A percentile compares a stretch with the other conserved stretches of the same genome.
Conservation (phyloP, 1,284 basidiomycete species). For the Neotropicomus parvogracilis region DNA sequence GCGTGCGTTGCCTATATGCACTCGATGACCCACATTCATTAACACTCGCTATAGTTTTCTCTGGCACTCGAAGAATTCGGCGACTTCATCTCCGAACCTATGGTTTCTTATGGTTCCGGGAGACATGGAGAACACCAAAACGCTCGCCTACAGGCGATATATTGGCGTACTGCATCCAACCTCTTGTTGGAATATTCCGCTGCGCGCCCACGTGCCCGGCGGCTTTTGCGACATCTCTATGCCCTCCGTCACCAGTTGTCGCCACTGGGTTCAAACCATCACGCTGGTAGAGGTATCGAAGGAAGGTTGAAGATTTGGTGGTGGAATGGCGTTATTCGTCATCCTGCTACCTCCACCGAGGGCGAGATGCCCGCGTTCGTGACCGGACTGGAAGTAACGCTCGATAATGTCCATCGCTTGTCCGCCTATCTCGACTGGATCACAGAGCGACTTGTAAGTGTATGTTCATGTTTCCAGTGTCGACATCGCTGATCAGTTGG, state of each 20-base stretch:
- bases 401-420: constrained; percentile 21
- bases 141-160: constrained; percentile 25
- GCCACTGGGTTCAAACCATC: not conserved
- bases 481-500: constrained; percentile 5
- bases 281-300: not conserved
- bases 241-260: constrained; percentile 17
- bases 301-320: constrained; percentile 2
- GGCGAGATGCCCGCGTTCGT: constrained; percentile 15
- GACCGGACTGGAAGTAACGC: constrained; percentile 22
- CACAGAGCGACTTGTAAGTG: constrained; percentile 25
- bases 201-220: constrained; percentile 22
- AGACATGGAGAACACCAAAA: constrained; percentile 7
- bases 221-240: constrained; percentile 16
- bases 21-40: not conserved
- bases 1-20: constrained; percentile 14
- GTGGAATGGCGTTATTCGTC: constrained; percentile 9
- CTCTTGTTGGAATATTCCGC: constrained; percentile 35
- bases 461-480: not conserved
- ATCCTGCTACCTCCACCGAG: constrained; percentile 4
- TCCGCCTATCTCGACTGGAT: constrained; percentile 33
- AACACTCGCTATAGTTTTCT: constrained; percentile 20
- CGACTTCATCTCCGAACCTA: constrained; percentile 13
- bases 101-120: not conserved
- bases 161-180: constrained; percentile 31
- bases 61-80: constrained; percentile 33